phyloP scores from a whole-genome alignment of 2,329 filamentous ascomycete species.

The Metarhizium sp. region DNA sequence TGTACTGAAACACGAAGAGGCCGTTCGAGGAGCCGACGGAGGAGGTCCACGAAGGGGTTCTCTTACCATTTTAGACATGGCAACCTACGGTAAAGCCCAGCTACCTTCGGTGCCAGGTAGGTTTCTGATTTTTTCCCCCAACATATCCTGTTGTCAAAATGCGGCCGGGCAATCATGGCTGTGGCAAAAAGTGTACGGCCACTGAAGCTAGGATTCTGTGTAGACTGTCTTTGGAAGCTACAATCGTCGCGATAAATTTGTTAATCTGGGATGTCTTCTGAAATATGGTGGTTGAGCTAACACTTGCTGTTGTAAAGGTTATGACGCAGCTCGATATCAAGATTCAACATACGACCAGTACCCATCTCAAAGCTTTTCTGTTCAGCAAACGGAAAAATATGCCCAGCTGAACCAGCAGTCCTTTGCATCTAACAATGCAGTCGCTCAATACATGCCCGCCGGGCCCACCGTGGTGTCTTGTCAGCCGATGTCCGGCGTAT shows the following conservation, averaged over 20 bases:
- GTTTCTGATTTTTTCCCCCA: constrained; percentile 27
- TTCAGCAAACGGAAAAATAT: constrained; percentile 41
- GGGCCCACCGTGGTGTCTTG: constrained; percentile 56
- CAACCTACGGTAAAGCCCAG: constrained; percentile 64
- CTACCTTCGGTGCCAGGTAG: constrained; percentile 73
- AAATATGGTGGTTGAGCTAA: background rate
- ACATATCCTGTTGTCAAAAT: background rate
- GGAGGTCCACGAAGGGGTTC: constrained; percentile 47
- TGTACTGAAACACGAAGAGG: constrained; percentile 48
- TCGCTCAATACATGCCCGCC: constrained; percentile 57
- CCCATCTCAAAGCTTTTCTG: constrained; percentile 34
- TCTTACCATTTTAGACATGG: constrained; percentile 34
- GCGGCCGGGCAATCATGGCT: background rate
- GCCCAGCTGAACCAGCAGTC: constrained; percentile 45
- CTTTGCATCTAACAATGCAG: constrained; percentile 51
- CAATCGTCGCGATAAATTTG: background rate
- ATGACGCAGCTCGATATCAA: constrained; percentile 52
- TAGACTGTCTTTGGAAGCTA: background rate
- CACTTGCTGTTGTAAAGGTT: constrained; percentile 30
- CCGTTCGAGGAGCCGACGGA: constrained; percentile 40
- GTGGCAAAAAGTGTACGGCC: background rate
- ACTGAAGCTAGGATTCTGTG: background rate
- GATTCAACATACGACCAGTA: constrained; percentile 47
- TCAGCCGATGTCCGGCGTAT: constrained; percentile 57
- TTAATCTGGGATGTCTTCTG: background rate